phyloP scores from a whole-genome alignment of 495 filamentous ascomycete genomes.

The Trichoderma parareesei region DNA sequence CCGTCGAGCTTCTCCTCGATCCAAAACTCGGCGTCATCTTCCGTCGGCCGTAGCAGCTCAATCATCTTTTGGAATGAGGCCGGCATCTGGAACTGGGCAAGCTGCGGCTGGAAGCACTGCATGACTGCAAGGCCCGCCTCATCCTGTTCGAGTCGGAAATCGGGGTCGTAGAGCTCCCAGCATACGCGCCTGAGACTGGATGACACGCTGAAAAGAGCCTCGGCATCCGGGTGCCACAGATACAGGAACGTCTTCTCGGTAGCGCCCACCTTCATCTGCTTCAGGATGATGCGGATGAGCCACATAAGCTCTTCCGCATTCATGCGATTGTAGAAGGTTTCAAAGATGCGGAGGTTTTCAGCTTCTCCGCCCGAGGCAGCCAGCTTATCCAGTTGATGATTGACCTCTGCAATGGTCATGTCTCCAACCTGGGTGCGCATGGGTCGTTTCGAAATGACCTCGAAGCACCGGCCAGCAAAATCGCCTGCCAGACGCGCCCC shows the following conservation, averaged over 20 bases:
- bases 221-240: slow-evolving; percentile 90
- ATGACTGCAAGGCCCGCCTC: slow-evolving; percentile 73
- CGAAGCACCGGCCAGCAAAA: slow-evolving; percentile 79
- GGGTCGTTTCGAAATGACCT: slow-evolving; percentile 76
- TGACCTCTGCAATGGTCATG: slow-evolving; percentile 83
- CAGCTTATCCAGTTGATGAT: slow-evolving; percentile 74
- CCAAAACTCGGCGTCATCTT: slow-evolving; percentile 75
- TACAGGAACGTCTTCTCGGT: slow-evolving; percentile 88
- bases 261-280: slow-evolving; percentile 97
- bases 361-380: slow-evolving; percentile 70
- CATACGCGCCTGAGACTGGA: slow-evolving; percentile 85
- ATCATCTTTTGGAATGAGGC: slow-evolving; percentile 74
- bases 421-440: slow-evolving; percentile 66
- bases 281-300: slow-evolving; percentile 88
- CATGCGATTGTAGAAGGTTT: slow-evolving; percentile 81
- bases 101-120: slow-evolving; percentile 95
- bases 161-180: slow-evolving; percentile 83
- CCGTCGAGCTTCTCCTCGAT: slow-evolving; percentile 98
- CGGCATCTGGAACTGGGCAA: slow-evolving; percentile 91
- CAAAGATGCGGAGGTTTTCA: slow-evolving; percentile 69
- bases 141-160: slow-evolving; percentile 63
- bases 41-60: slow-evolving; percentile 56
- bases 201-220: slow-evolving; percentile 82
- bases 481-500: slow-evolving; percentile 68
- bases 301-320: slow-evolving; percentile 89